A percentile compares a stretch with the other conserved stretches of the same genome.
Conservation (phyloP, 2,329 filamentous ascomycete genomes). For the Sarocladium brachiariae region DNA sequence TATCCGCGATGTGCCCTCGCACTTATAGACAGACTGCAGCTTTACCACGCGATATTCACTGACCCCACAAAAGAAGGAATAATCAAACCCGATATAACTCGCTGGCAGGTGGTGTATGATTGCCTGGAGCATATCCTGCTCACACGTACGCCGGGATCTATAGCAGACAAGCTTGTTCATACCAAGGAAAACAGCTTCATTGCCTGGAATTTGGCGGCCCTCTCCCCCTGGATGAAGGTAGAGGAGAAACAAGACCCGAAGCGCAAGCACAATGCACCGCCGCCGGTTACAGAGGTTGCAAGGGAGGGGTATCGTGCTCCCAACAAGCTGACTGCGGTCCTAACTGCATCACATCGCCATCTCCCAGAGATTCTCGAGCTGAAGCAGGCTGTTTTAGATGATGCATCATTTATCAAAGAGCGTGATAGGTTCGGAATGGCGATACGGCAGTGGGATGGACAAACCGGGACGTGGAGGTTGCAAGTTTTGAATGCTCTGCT, state of each 20-base stretch:
- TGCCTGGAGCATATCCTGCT: slow-evolving; percentile 47
- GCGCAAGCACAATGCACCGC: slow-evolving; percentile 44
- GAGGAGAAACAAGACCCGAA: slow-evolving; percentile 33
- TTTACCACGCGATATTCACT: slow-evolving; percentile 70
- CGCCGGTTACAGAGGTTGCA: slow-evolving; percentile 45
- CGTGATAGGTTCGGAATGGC: slow-evolving; percentile 67
- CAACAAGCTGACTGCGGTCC: slow-evolving; percentile 65
- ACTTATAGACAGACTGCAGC: slow-evolving; percentile 57
- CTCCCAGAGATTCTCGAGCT: slow-evolving; percentile 54
- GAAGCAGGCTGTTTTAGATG: slow-evolving; percentile 47
- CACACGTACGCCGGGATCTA: slow-evolving; percentile 37
- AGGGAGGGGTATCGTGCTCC: slow-evolving; percentile 73
- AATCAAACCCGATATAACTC: slow-evolving; percentile 47
- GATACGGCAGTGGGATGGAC: slow-evolving; percentile 63
- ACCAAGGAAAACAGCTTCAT: slow-evolving; percentile 61
- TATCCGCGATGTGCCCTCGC: slow-evolving; percentile 55
- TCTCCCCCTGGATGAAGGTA: slow-evolving; percentile 64
- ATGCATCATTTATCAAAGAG: slow-evolving; percentile 32
- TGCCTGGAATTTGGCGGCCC: slow-evolving; percentile 68
- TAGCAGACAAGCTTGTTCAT: slow-evolving; percentile 50
- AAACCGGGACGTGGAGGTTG: slow-evolving; percentile 58
- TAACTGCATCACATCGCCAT: slow-evolving; percentile 59
- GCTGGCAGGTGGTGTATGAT: slow-evolving; percentile 59
- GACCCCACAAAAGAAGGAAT: slow-evolving; percentile 52
- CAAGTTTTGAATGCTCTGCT: slow-evolving; percentile 64